Conservation (phyloP, 2,329 filamentous ascomycete species). For the Fusarium tanahbumbuense region DNA sequence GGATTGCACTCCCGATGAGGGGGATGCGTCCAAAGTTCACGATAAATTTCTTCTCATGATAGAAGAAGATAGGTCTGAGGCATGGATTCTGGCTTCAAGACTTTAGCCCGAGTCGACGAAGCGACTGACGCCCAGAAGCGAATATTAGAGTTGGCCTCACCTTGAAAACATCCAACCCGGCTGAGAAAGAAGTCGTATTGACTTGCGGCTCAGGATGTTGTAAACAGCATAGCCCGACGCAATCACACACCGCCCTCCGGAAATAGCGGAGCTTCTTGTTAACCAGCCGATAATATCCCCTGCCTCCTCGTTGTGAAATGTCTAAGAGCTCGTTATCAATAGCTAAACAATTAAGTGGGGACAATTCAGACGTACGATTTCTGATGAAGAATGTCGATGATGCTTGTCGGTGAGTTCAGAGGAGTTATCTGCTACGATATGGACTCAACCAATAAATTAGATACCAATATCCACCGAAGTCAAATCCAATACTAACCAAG, state of each 20-base stretch:
- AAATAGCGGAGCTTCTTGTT: slow-evolving; percentile 68
- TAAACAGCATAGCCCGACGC: slow-evolving; percentile 74
- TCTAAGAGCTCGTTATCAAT: slow-evolving; percentile 52
- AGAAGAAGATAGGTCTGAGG: slow-evolving; percentile 66
- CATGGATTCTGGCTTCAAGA: slow-evolving; percentile 38
- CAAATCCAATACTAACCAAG: slow-evolving; percentile 59
- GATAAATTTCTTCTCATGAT: slow-evolving; percentile 61
- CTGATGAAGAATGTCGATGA: slow-evolving; percentile 68
- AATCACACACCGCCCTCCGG: slow-evolving; percentile 74
- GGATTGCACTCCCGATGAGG: slow-evolving; percentile 63
- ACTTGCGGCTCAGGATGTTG: slow-evolving; percentile 73
- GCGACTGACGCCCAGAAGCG: not conserved
- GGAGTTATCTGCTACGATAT: slow-evolving; percentile 68
- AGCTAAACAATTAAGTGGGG: not conserved
- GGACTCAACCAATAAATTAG: slow-evolving; percentile 54
- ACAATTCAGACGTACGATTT: slow-evolving; percentile 58
- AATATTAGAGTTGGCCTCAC: slow-evolving; percentile 55
- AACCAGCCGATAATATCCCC: slow-evolving; percentile 75
- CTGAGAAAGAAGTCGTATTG: slow-evolving; percentile 71
- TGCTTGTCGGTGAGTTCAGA: slow-evolving; percentile 61
- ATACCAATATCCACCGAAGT: not conserved
- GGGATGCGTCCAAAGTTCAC: slow-evolving; percentile 69
- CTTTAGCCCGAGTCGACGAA: accelerated
- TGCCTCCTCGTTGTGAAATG: slow-evolving; percentile 76
- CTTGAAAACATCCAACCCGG: slow-evolving; percentile 73